A percentile compares a stretch with the other conserved stretches of the same genome.
phyloP scores from a whole-genome alignment of 139 green algal genomes.

The Spirogloea muscicola region DNA sequence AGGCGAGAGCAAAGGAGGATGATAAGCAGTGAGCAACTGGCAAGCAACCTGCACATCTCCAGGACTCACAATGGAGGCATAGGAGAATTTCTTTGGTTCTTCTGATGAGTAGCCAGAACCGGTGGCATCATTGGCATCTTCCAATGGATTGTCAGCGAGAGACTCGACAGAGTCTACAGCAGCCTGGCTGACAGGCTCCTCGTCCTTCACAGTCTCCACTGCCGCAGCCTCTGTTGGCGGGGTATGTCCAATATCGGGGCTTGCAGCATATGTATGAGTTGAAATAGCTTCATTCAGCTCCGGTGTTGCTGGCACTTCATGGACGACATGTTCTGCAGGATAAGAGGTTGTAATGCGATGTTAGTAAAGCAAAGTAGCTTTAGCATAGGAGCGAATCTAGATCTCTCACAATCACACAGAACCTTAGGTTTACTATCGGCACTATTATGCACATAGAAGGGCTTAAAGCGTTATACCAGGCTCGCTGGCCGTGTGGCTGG shows the following conservation, averaged over 20 bases:
- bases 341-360: neutral
- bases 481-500: neutral
- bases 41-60: neutral
- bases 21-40: neutral
- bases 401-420: neutral
- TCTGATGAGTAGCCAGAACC: too few relatives aligned
- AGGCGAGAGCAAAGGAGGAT: neutral
- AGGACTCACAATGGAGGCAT: slow-evolving; percentile 20
- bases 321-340: slow-evolving; percentile 7
- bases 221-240: neutral
- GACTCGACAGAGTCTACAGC: neutral
- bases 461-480: neutral
- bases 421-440: neutral
- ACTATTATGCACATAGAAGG: slow-evolving; percentile 4
- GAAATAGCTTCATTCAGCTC: neutral
- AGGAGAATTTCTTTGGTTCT: slow-evolving; percentile 1
- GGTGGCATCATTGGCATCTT: too few relatives aligned
- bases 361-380: neutral
- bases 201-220: neutral
- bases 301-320: neutral
- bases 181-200: neutral
- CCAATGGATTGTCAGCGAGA: neutral
- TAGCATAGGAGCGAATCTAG: neutral
- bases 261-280: neutral
- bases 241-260: neutral